Conservation (phyloP, 2,329 filamentous ascomycete genomes). For the Thermothelomyces thermophilus region DNA sequence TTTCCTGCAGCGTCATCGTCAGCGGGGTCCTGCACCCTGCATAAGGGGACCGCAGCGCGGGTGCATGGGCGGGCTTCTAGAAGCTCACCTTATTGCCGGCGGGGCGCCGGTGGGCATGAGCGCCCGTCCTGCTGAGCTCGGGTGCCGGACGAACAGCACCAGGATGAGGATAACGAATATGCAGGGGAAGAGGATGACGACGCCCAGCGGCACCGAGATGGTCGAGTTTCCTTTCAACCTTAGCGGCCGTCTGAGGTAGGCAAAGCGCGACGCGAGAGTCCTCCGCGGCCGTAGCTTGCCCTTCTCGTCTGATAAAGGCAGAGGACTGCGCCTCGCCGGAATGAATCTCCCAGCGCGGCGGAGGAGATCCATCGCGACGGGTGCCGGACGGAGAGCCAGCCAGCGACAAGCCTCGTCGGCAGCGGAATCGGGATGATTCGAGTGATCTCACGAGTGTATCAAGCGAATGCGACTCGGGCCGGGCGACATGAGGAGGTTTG, state of each 20-base stretch:
- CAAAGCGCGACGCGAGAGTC: constrained; percentile 47
- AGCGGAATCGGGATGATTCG: not conserved
- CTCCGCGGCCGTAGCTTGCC: constrained; percentile 35
- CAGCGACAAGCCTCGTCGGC: not conserved
- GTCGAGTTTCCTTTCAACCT: constrained; percentile 86
- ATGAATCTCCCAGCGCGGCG: constrained; percentile 48
- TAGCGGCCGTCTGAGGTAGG: constrained; percentile 81
- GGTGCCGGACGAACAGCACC: constrained; percentile 81
- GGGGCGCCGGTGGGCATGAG: constrained; percentile 83
- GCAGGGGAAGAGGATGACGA: constrained; percentile 87
- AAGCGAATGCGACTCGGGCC: not conserved
- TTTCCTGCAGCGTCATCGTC: constrained; percentile 53
- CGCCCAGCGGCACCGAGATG: constrained; percentile 84
- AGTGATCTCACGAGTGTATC: not conserved
- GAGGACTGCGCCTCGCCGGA: constrained; percentile 36
- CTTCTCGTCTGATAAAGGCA: constrained; percentile 49
- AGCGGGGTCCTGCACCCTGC: not conserved
- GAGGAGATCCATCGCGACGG: constrained; percentile 49
- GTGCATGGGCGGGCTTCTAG: too few relatives aligned
- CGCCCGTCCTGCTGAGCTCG: constrained; percentile 72
- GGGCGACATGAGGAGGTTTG: not conserved
- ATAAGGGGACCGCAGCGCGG: not conserved
- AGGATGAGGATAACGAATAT: constrained; percentile 88
- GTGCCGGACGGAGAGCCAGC: constrained; percentile 17
- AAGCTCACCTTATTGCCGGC: constrained; percentile 74